Percentiles rank a stretch among this genome's conserved stretches.
Conservation (phyloP, 441 rosid genomes). For the Cnidoscolus chayamansa region DNA sequence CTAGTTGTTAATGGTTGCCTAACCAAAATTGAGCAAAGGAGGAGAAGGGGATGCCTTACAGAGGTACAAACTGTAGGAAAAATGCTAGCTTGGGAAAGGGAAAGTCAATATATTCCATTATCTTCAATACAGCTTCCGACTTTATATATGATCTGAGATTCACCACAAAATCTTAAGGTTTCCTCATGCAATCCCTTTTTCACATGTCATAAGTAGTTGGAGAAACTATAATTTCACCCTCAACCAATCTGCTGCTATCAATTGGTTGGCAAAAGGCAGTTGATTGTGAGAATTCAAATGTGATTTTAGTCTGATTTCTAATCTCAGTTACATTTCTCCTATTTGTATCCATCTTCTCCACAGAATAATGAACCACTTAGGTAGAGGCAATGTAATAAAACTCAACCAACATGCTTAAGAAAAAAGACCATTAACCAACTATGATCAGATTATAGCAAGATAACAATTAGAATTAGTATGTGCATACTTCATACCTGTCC, state of each 20-base stretch:
- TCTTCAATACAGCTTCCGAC: constrained; percentile 86
- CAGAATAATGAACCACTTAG: background rate
- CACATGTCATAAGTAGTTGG: background rate
- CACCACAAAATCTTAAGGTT: constrained; percentile 4
- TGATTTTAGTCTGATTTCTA: background rate
- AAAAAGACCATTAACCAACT: background rate
- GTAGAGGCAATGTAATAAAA: background rate
- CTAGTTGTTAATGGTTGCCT: background rate
- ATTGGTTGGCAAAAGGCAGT: background rate
- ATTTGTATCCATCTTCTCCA: background rate
- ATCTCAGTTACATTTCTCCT: background rate
- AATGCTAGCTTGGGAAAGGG: constrained; percentile 84
- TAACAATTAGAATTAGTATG: background rate
- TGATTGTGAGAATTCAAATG: background rate
- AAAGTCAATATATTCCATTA: constrained; percentile 77
- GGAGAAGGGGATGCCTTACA: constrained; percentile 43
- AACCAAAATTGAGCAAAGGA: background rate
- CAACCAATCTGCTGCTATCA: background rate
- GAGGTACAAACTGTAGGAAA: constrained; percentile 60
- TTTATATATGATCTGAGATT: constrained; percentile 69
- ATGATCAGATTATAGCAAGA: background rate
- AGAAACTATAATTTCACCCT: background rate
- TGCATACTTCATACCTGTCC: constrained; percentile 47
- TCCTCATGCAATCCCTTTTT: background rate
- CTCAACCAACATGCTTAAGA: background rate